A percentile compares a stretch with the other conserved stretches of the same genome.
Evolutionary conservation across 2,329 filamentous ascomycete species (phyloP).

Genomic region (Xylariaceae sp.): DNA sequence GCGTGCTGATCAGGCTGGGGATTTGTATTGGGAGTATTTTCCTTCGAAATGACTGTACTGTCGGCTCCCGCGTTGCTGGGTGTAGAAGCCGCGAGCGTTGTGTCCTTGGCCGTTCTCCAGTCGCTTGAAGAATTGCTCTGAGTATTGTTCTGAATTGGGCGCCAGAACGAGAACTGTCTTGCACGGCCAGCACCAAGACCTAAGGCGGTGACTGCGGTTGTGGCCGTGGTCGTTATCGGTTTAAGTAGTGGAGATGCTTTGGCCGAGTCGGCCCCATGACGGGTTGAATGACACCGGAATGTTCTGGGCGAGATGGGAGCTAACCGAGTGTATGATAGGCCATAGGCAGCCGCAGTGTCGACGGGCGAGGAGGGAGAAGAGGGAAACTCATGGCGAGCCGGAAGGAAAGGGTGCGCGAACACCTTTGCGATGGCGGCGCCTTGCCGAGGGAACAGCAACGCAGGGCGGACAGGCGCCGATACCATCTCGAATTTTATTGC

Average conservation of each 20-base stretch:
- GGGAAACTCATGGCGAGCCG: constrained; percentile 11
- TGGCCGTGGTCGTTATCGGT: background rate
- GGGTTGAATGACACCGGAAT: background rate
- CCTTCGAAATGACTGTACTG: background rate
- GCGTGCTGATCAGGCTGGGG: constrained; percentile 36
- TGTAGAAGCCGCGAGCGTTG: constrained; percentile 6
- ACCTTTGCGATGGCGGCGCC: constrained; percentile 35
- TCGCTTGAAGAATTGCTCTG: constrained; percentile 9
- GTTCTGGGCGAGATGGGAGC: constrained; percentile 4
- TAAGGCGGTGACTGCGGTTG: background rate
- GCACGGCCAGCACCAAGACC: constrained; percentile 8
- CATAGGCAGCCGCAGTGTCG: constrained; percentile 1
- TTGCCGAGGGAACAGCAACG: constrained; percentile 38
- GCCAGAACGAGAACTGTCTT: constrained; percentile 23
- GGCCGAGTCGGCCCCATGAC: background rate
- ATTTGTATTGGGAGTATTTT: background rate
- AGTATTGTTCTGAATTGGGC: constrained; percentile 13
- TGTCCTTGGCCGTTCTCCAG: background rate
- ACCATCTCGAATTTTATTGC: constrained; percentile 17
- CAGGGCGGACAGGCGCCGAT: constrained; percentile 17
- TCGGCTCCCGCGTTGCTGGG: background rate
- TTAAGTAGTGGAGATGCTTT: background rate
- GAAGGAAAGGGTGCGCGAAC: constrained; percentile 16
- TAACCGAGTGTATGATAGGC: constrained; percentile 2
- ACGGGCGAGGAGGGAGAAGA: constrained; percentile 7